Evolutionary conservation across 192 early-diverging fungal species (phyloP).

Genomic region (Coemansia sp.): DNA sequence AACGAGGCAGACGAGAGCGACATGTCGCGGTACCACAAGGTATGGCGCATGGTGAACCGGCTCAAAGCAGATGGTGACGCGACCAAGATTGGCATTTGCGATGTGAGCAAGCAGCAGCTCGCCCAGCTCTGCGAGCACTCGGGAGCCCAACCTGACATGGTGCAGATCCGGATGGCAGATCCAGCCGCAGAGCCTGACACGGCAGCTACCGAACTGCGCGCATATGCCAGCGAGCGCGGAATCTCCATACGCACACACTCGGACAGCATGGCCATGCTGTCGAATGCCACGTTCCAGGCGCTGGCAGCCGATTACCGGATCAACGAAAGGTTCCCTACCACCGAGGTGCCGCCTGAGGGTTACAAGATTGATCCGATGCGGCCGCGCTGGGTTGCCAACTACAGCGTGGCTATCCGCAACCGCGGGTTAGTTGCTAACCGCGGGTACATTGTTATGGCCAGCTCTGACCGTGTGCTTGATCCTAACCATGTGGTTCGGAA

Average conservation of each 20-base stretch:
- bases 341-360: slow-evolving; percentile 46
- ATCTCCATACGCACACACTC: slow-evolving; percentile 42
- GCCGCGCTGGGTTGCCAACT: slow-evolving; percentile 53
- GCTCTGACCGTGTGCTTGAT: slow-evolving; percentile 50
- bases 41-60: slow-evolving; percentile 29
- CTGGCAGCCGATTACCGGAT: slow-evolving; percentile 45
- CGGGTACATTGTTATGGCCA: slow-evolving; percentile 55
- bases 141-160: slow-evolving; percentile 33
- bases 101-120: slow-evolving; percentile 31
- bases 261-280: slow-evolving; percentile 34
- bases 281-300: slow-evolving; percentile 40
- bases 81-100: slow-evolving; percentile 42
- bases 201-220: slow-evolving; percentile 14
- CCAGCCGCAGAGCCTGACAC: slow-evolving; percentile 5
- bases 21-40: slow-evolving; percentile 45
- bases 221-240: slow-evolving; percentile 17
- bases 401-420: slow-evolving; percentile 39
- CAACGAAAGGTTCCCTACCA: slow-evolving; percentile 54
- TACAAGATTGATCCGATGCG: slow-evolving; percentile 53
- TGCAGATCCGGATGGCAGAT: slow-evolving; percentile 37
- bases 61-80: slow-evolving; percentile 29
- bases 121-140: slow-evolving; percentile 30
- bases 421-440: slow-evolving; percentile 47
- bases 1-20: slow-evolving; percentile 8
- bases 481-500: slow-evolving; percentile 31